Percentiles rank a stretch among this genome's conserved stretches.
phyloP scores from a whole-genome alignment of 108 stramenopile genomes.

The Seminavis robusta region DNA sequence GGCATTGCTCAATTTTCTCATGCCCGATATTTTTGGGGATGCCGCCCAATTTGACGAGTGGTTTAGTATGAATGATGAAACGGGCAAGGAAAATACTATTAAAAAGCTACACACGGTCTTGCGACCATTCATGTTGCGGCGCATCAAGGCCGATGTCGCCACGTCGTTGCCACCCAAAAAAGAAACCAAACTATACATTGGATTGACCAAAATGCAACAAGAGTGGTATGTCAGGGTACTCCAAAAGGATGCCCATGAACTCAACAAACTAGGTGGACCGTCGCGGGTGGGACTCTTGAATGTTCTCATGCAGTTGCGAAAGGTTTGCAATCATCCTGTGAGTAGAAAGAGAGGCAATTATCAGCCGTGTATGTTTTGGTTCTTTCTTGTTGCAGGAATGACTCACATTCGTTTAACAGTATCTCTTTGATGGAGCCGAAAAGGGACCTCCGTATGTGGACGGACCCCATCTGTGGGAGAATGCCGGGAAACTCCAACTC shows the following conservation, averaged over 20 bases:
- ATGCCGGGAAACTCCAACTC: conserved; percentile 91
- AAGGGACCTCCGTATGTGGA: conserved; percentile 93
- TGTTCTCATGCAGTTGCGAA: conserved; percentile 97
- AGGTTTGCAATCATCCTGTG: conserved; percentile 99
- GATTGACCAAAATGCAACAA: conserved; percentile 93
- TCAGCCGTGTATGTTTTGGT: too few species aligned
- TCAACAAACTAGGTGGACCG: conserved; percentile 93
- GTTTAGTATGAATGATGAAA: conserved; percentile 76
- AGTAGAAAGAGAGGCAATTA: too few species aligned
- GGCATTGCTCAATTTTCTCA: conserved; percentile 90
- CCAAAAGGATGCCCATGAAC: conserved; percentile 87
- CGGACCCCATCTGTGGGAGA: conserved; percentile 98
- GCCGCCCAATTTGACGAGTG: conserved; percentile 95
- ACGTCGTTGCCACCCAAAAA: conserved; percentile 93
- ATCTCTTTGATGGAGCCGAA: conserved; percentile 98
- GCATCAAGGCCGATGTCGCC: conserved; percentile 98
- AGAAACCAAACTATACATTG: conserved; percentile 92
- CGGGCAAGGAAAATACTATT: conserved; percentile 91
- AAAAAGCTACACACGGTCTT: conserved; percentile 96
- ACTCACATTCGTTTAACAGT: too few species aligned
- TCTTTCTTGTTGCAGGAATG: too few species aligned
- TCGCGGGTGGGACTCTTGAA: conserved; percentile 90
- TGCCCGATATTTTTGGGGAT: conserved; percentile 95
- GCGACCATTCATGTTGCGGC: conserved; percentile 97
- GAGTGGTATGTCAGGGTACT: conserved; percentile 94